phyloP scores from a whole-genome alignment of 192 early-diverging fungal genomes.

The Glomus cerebriforme region DNA sequence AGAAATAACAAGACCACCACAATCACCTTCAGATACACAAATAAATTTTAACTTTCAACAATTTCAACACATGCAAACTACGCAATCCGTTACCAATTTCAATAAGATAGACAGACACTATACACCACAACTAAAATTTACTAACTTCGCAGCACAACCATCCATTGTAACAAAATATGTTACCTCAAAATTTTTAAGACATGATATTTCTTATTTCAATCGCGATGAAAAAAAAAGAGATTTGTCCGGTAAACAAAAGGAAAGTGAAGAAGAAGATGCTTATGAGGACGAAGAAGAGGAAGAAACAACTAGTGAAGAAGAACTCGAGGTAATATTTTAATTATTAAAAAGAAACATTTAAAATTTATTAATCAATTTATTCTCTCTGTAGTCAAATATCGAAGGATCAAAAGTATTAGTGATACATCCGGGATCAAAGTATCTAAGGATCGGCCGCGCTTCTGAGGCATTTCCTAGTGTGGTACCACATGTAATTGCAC shows the following conservation, averaged over 20 bases:
- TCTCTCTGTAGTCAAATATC: conserved; percentile 43
- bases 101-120: conserved; percentile 24
- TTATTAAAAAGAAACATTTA: not conserved
- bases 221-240: conserved; percentile 40
- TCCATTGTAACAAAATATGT: conserved; percentile 53
- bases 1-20: not conserved
- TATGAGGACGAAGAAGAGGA: conserved; percentile 25
- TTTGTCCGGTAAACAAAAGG: conserved; percentile 37
- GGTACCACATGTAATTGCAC: conserved; percentile 80
- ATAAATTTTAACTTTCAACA: not conserved
- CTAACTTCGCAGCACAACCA: conserved; percentile 51
- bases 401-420: conserved; percentile 73
- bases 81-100: too few relatives aligned
- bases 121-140: conserved; percentile 52
- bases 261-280: conserved; percentile 23
- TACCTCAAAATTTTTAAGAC: conserved; percentile 42
- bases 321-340: not conserved
- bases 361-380: not conserved
- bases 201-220: conserved; percentile 49
- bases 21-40: not conserved
- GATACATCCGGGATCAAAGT: conserved; percentile 84
- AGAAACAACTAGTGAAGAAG: not conserved
- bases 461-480: conserved; percentile 79
- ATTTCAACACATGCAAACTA: not conserved
- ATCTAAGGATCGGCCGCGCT: conserved; percentile 79